These are phyloP conservation scores for Penicillium roqueforti DNA, from an alignment of 495 filamentous ascomycete species.

Conservation along the genomic window DNA sequence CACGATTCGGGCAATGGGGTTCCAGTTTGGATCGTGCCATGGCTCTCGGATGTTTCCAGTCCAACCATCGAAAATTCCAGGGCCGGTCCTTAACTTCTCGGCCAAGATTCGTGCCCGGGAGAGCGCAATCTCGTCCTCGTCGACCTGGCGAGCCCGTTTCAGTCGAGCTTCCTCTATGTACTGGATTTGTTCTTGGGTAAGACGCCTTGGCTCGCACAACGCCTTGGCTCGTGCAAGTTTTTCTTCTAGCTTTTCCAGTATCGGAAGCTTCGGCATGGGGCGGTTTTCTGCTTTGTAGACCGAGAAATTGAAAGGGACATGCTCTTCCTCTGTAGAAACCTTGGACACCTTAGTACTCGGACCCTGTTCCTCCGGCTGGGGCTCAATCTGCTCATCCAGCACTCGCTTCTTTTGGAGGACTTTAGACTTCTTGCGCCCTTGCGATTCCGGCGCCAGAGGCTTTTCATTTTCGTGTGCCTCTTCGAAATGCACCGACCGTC, in stretches of 20 bases:
- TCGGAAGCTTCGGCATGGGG: constrained; percentile 38
- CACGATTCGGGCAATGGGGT: not conserved
- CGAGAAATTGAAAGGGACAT: constrained; percentile 24
- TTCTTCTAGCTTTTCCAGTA: constrained; percentile 26
- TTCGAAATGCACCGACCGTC: constrained; percentile 5
- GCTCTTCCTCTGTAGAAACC: constrained; percentile 13
- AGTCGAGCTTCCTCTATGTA: constrained; percentile 13
- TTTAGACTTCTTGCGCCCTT: not conserved
- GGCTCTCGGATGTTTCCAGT: constrained; percentile 12
- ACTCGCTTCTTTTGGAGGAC: constrained; percentile 18
- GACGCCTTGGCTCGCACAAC: constrained; percentile 24
- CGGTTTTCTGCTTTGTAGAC: constrained; percentile 34
- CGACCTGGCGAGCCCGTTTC: constrained; percentile 25
- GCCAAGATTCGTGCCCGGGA: constrained; percentile 43
- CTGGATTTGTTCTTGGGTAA: constrained; percentile 18
- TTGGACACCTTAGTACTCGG: constrained; percentile 25
- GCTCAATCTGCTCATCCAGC: constrained; percentile 18
- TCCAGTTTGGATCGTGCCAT: constrained; percentile 5
- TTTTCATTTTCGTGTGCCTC: not conserved
- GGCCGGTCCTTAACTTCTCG: constrained; percentile 37
- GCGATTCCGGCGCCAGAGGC: not conserved
- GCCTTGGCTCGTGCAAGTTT: constrained; percentile 18
- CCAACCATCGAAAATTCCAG: constrained; percentile 28
- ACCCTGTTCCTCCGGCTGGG: constrained; percentile 12
- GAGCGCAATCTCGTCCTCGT: constrained; percentile 43